Evolutionary conservation across 371 early-diverging fungal genomes (phyloP).

Genomic region (Rhizopus sp.): DNA sequence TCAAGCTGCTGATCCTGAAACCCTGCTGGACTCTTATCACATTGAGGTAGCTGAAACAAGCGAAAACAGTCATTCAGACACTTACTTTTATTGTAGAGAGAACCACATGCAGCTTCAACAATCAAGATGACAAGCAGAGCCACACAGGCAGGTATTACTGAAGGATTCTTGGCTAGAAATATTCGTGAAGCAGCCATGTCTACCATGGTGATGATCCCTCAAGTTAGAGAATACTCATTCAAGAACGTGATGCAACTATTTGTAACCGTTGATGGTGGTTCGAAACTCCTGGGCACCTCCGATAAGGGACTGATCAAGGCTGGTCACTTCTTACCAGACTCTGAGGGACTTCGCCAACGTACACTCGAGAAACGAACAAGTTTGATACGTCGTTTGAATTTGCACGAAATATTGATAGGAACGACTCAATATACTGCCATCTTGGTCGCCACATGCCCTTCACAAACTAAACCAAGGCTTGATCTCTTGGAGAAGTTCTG

Average conservation of each 20-base stretch:
- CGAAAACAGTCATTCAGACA: not conserved
- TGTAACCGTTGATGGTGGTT: slow-evolving; percentile 3
- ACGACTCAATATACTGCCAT: not conserved
- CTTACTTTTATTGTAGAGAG: slow-evolving; percentile 13
- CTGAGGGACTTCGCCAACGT: not conserved
- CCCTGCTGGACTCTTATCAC: slow-evolving; percentile 35
- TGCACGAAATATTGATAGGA: slow-evolving; percentile 7
- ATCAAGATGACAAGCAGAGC: slow-evolving; percentile 16
- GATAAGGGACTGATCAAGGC: slow-evolving; percentile 15
- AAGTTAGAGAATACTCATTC: slow-evolving; percentile 13
- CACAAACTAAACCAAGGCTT: not conserved
- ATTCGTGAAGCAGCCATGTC: slow-evolving; percentile 1
- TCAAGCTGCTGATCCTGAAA: slow-evolving; percentile 25
- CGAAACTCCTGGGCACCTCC: slow-evolving; percentile 12
- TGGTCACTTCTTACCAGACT: slow-evolving; percentile 24
- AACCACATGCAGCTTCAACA: slow-evolving; percentile 11
- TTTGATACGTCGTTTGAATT: not conserved
- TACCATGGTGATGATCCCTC: slow-evolving; percentile 8
- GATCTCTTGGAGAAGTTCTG: slow-evolving; percentile 13
- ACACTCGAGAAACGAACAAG: not conserved
- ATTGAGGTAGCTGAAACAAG: slow-evolving; percentile 27
- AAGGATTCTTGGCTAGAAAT: not conserved
- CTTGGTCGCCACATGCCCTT: slow-evolving; percentile 7
- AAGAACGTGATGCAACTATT: slow-evolving; percentile 14
- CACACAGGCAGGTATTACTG: slow-evolving; percentile 9